phyloP scores from a whole-genome alignment of 2,329 filamentous ascomycete genomes.

The Alternaria arbusti region DNA sequence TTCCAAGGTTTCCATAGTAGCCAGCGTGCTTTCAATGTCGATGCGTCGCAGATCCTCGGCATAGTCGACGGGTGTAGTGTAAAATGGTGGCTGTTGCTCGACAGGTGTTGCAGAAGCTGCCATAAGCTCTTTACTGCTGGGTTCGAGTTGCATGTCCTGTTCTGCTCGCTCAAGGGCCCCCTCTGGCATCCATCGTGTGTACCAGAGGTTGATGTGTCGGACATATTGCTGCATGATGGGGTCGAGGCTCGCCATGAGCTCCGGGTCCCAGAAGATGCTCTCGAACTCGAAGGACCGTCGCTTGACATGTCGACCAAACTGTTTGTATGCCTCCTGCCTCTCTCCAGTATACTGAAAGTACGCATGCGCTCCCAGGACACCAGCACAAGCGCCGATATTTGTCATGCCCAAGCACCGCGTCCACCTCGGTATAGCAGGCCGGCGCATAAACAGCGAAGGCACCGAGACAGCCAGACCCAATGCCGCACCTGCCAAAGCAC shows the following conservation, averaged over 20 bases:
- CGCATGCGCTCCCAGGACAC: conserved; percentile 28
- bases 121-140: background rate
- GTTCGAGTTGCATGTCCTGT: background rate
- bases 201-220: conserved; percentile 32
- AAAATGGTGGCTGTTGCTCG: conserved; percentile 20
- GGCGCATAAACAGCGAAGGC: conserved; percentile 27
- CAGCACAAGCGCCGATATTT: conserved; percentile 33
- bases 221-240: conserved; percentile 36
- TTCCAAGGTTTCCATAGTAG: conserved; percentile 20
- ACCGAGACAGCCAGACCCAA: conserved; percentile 30
- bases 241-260: conserved; percentile 31
- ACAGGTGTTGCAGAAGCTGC: background rate
- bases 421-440: conserved; percentile 29
- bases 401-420: conserved; percentile 31
- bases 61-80: conserved; percentile 29
- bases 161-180: conserved; percentile 24
- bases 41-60: conserved; percentile 24
- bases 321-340: conserved; percentile 29
- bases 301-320: conserved; percentile 21
- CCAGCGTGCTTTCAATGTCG: conserved; percentile 12
- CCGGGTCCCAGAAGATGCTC: conserved; percentile 33
- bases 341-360: conserved; percentile 39
- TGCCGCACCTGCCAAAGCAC: conserved; percentile 29
- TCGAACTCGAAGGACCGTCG: conserved; percentile 33
- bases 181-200: conserved; percentile 27